Evolutionary conservation across 1,139 yeast species (phyloP).

Genomic region (Hansenula anomala): DNA sequence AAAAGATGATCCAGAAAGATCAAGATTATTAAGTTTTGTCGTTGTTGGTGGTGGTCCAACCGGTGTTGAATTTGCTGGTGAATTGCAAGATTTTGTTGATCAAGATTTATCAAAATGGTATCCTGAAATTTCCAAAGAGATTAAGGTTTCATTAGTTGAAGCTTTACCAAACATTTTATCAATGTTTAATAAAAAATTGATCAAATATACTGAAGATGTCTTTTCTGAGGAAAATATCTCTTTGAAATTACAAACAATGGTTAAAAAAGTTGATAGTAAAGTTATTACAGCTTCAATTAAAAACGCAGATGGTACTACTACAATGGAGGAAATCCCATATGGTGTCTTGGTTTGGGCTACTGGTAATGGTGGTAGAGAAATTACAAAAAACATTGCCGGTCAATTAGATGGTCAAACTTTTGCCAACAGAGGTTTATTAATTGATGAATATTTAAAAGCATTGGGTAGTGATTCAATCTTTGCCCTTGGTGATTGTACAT

Average conservation of each 20-base stretch:
- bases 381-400: constrained; percentile 61
- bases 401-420: constrained; percentile 75
- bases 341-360: constrained; percentile 97
- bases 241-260: constrained; percentile 79
- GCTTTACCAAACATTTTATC: constrained; percentile 89
- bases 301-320: constrained; percentile 56
- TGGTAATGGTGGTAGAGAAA: constrained; percentile 87
- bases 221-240: constrained; percentile 76
- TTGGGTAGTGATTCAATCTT: constrained; percentile 81
- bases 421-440: constrained; percentile 85
- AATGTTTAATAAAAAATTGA: constrained; percentile 79
- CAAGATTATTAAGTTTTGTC: constrained; percentile 74
- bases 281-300: constrained; percentile 67
- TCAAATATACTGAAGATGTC: constrained; percentile 79
- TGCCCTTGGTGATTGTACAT: constrained; percentile 93
- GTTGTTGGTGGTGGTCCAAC: constrained; percentile 98
- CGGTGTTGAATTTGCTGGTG: constrained; percentile 96
- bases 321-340: constrained; percentile 67
- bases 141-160: constrained; percentile 81
- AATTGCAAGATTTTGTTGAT: constrained; percentile 87
- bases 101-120: constrained; percentile 87
- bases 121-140: constrained; percentile 78
- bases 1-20: constrained; percentile 70
- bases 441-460: constrained; percentile 77
- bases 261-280: constrained; percentile 72